These are phyloP conservation scores for Sporisorium reilianum DNA, from an alignment of 1,284 basidiomycete genomes.

Conservation along the genomic window DNA sequence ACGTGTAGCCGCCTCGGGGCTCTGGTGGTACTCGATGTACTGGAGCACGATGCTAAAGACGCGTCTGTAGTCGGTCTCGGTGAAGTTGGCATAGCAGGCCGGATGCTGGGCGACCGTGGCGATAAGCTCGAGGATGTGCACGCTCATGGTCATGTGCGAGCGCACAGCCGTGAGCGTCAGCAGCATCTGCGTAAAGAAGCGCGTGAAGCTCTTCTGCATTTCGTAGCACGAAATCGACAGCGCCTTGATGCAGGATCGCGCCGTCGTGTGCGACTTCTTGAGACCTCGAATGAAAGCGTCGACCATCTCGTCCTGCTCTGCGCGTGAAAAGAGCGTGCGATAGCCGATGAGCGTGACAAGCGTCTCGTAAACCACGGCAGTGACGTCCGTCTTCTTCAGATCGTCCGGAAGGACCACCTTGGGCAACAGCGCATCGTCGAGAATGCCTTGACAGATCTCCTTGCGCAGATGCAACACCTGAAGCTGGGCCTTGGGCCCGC, in stretches of 20 bases:
- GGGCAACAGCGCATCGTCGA: conserved; percentile 75
- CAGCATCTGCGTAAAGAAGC: conserved; percentile 80
- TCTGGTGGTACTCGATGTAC: conserved; percentile 82
- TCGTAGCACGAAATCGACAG: conserved; percentile 91
- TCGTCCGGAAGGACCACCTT: conserved; percentile 75
- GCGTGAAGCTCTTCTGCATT: conserved; percentile 84
- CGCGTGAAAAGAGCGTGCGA: conserved; percentile 79
- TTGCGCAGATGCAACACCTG: conserved; percentile 78
- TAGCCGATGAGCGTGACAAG: conserved; percentile 91
- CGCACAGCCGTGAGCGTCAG: conserved; percentile 93
- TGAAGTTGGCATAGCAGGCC: conserved; percentile 88
- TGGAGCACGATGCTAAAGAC: conserved; percentile 95
- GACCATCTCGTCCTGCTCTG: conserved; percentile 79
- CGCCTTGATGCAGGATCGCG: conserved; percentile 91
- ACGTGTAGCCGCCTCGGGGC: conserved; percentile 54
- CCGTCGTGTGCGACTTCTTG: conserved; percentile 79
- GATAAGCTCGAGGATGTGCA: conserved; percentile 94
- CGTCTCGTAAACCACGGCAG: conserved; percentile 87
- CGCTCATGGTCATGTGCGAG: conserved; percentile 90
- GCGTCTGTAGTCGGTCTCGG: conserved; percentile 89
- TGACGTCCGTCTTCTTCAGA: conserved; percentile 77
- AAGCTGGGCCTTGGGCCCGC: conserved; percentile 82
- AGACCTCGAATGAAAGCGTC: conserved; percentile 87
- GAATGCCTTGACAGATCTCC: conserved; percentile 78
- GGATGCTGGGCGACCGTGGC: conserved; percentile 85